Evolutionary conservation across 164 flowering plant genomes (phyloP), one percentile per base, ranked within the genome.

Genomic region (Vitis rupestris): DNA sequence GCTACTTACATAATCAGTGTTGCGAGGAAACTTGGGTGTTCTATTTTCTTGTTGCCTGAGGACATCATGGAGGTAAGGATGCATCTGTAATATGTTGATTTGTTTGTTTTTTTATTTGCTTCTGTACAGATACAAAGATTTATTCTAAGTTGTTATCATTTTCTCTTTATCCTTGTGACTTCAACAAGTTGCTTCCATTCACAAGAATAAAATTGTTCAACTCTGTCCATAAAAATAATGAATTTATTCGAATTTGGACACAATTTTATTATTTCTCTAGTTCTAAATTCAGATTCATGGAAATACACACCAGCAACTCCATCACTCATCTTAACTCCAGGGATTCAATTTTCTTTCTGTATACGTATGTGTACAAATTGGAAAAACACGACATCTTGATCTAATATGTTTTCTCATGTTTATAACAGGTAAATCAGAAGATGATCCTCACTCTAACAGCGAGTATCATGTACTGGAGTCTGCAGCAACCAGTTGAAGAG

Each of bases 391-490:
- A 23, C 27, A 23, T 23, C 27, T 23, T 23, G 27, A 23, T 23
- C 27, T 17, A 15, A 10, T 37, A 37, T 37, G 4, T 37, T 37
- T 67, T 51, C 6, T 44, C 10, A n/a, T 61, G 37, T 54, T 52
- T 51, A 23, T 70, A 64, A 50, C 89, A 91, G 98, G 98, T 91
- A 61, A 93, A 91, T 80, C 94, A 86, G 78, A 93, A 91, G 85
- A 93, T 93, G 98, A 85, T 93, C 63, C 88, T 93, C 14, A 86
- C 90, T 50, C 73, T 93, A 15, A 82, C 93, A 13, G 97, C 98
- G 65, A 87, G 98, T 79, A 84, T 93, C 63, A 91, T 93, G 98
- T 91, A 88, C 73, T 93, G 98, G 98, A 87, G 95, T 76, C 83
- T 93, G 55, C 92, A 86, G 69, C 90, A 86, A 67, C 79, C 78